These are phyloP conservation scores for Clavispora carvajalis DNA, from an alignment of 805 yeast species.

Conservation along the genomic window DNA sequence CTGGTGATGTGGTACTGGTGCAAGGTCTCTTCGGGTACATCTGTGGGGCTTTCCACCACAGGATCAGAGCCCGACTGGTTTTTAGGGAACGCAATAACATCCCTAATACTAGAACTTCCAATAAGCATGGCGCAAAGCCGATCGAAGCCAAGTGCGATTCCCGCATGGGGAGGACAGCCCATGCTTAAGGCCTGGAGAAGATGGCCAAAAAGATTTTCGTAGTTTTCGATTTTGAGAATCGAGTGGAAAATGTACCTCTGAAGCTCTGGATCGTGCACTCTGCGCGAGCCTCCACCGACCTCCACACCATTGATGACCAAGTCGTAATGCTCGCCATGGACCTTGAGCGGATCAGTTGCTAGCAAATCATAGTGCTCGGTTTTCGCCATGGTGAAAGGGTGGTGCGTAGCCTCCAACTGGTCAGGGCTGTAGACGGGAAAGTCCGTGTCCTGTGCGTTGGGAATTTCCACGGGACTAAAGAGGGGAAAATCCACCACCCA, in stretches of 20 bases:
- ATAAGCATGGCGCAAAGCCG: slow-evolving; percentile 85
- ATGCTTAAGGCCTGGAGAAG: slow-evolving; percentile 70
- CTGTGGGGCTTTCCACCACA: slow-evolving; percentile 81
- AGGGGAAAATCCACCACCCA: slow-evolving; percentile 96
- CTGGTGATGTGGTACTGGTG: slow-evolving; percentile 46
- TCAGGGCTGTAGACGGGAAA: slow-evolving; percentile 59
- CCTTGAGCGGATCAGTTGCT: slow-evolving; percentile 50
- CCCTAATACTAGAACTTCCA: slow-evolving; percentile 75
- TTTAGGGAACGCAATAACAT: slow-evolving; percentile 95
- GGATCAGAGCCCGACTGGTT: slow-evolving; percentile 83
- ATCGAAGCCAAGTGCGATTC: slow-evolving; percentile 93
- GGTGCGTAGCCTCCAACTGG: slow-evolving; percentile 73
- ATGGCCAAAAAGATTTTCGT: slow-evolving; percentile 75
- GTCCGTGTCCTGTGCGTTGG: slow-evolving; percentile 15
- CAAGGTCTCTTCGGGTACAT: slow-evolving; percentile 47
- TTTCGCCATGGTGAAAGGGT: slow-evolving; percentile 93
- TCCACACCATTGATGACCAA: slow-evolving; percentile 92
- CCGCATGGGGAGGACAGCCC: slow-evolving; percentile 99
- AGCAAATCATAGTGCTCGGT: slow-evolving; percentile 60
- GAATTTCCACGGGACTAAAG: slow-evolving; percentile 65
- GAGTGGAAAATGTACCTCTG: slow-evolving; percentile 69
- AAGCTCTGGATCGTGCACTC: slow-evolving; percentile 80
- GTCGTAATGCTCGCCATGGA: slow-evolving; percentile 90
- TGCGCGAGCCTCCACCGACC: slow-evolving; percentile 94
- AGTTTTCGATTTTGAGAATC: slow-evolving; percentile 54